A percentile compares a stretch with the other conserved stretches of the same genome.
phyloP scores from a whole-genome alignment of 768 basidiomycete genomes.

The Collybia nuda region DNA sequence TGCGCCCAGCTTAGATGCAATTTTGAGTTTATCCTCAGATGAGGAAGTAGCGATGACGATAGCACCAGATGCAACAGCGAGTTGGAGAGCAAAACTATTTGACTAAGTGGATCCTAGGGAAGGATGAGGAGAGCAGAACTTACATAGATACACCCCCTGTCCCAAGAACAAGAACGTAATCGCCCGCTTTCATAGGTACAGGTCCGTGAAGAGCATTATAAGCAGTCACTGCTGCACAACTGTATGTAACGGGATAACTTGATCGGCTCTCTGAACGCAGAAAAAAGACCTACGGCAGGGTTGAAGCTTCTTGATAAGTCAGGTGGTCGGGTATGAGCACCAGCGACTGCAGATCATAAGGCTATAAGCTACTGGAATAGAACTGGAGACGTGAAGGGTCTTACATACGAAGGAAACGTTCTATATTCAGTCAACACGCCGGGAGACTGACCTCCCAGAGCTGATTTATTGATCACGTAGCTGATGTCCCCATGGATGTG shows the following conservation, averaged over 20 bases:
- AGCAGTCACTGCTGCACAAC: constrained; percentile 62
- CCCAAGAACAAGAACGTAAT: constrained; percentile 56
- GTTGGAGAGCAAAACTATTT: constrained; percentile 52
- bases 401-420: constrained; percentile 43
- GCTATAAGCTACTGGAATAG: background rate
- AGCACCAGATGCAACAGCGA: constrained; percentile 64
- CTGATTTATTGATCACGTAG: constrained; percentile 28
- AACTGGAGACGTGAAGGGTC: too few species aligned
- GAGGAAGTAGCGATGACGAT: constrained; percentile 68
- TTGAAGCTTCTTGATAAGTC: constrained; percentile 63
- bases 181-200: constrained; percentile 53
- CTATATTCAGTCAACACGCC: constrained; percentile 58
- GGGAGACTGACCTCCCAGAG: constrained; percentile 46
- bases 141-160: constrained; percentile 56
- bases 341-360: constrained; percentile 34
- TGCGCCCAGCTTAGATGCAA: constrained; percentile 51
- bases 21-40: constrained; percentile 59
- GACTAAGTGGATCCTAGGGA: background rate
- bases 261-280: background rate
- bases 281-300: constrained; percentile 46
- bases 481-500: constrained; percentile 46
- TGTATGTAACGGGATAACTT: constrained; percentile 11
- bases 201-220: constrained; percentile 58
- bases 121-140: constrained; percentile 6
- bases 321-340: constrained; percentile 56